Conservation (phyloP, 1,284 basidiomycete species). For the Pascua guehoae region DNA sequence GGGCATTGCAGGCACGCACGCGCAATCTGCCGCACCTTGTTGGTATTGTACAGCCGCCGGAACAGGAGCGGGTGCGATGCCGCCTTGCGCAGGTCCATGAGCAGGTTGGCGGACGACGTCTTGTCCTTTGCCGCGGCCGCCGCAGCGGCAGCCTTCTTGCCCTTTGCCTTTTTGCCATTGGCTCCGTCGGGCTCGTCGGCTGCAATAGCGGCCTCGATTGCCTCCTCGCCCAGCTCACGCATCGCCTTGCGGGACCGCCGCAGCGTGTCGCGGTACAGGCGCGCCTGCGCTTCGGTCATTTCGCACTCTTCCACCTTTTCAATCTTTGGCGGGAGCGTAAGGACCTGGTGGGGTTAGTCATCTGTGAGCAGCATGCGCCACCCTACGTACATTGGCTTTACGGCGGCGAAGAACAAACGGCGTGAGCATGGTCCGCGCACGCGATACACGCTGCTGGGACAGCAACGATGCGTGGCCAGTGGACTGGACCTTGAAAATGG, state of each 20-base stretch:
- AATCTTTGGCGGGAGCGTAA: conserved; percentile 84
- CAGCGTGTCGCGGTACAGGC: conserved; percentile 81
- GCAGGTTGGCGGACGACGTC: conserved; percentile 63
- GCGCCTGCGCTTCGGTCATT: conserved; percentile 77
- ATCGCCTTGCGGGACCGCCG: conserved; percentile 69
- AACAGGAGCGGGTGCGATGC: conserved; percentile 96
- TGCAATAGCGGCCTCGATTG: conserved; percentile 34
- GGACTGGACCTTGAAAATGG: conserved; percentile 95
- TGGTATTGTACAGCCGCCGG: conserved; percentile 75
- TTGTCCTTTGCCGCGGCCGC: conserved; percentile 62
- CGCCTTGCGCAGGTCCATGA: conserved; percentile 95
- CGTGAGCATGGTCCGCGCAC: conserved; percentile 98
- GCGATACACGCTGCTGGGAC: conserved; percentile 81
- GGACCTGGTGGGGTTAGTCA: conserved; percentile 61
- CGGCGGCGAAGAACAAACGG: conserved; percentile 94
- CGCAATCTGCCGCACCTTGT: conserved; percentile 69
- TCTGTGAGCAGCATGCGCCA: background rate
- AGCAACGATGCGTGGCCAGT: conserved; percentile 64
- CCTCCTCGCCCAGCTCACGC: conserved; percentile 66
- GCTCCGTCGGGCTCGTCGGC: conserved; percentile 33
- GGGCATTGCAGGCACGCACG: conserved; percentile 84
- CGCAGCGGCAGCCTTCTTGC: conserved; percentile 37
- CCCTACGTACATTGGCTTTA: conserved; percentile 71
- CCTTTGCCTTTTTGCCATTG: conserved; percentile 49
- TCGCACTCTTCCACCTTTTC: conserved; percentile 92